phyloP scores from a whole-genome alignment of 192 early-diverging fungal species.

The Backusella circina region DNA sequence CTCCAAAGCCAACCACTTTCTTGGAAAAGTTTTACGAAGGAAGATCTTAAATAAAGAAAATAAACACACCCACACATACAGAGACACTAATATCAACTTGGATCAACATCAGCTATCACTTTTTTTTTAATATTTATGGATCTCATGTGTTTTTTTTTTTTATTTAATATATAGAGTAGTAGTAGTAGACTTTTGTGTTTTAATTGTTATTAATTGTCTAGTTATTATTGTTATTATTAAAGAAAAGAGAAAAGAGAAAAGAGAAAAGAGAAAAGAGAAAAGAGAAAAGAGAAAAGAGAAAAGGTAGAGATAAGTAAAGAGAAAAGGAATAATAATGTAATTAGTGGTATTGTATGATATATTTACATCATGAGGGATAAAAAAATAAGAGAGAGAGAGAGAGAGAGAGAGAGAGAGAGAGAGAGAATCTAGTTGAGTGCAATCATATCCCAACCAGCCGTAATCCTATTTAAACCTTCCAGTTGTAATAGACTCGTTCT shows the following conservation, averaged over 20 bases:
- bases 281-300: not conserved
- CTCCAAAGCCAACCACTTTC: conserved; percentile 66
- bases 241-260: not conserved
- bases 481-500: not conserved
- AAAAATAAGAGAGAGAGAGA: not conserved
- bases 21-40: conserved; percentile 82
- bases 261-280: not conserved
- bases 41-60: conserved; percentile 35
- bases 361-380: not conserved
- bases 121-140: not conserved
- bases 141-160: not conserved
- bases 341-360: not conserved
- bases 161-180: not conserved
- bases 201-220: not conserved
- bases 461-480: conserved; percentile 9
- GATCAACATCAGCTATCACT: not conserved
- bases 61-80: too few species aligned
- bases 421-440: not conserved
- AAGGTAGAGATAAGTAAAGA: too few species aligned
- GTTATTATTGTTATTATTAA: conserved; percentile 1
- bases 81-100: not conserved
- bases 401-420: not conserved
- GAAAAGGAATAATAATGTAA: not conserved
- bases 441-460: conserved; percentile 19
- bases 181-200: not conserved